Evolutionary conservation across 2,329 filamentous ascomycete species (phyloP).

Genomic region (Coniochaeta sp.): DNA sequence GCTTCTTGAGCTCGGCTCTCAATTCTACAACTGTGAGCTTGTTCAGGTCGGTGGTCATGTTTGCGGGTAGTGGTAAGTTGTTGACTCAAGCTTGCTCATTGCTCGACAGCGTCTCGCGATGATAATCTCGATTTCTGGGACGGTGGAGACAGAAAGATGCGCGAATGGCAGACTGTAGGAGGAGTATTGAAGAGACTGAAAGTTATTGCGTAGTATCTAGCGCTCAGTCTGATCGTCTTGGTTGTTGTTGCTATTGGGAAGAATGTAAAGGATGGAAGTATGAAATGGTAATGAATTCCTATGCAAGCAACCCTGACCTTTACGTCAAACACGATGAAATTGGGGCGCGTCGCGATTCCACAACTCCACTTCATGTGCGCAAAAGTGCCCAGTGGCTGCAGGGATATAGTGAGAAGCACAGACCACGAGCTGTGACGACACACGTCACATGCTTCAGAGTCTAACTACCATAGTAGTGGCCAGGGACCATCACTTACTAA

Average conservation of each 20-base stretch:
- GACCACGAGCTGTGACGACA: neutral
- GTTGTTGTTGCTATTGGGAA: neutral
- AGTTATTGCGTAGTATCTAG: too few relatives aligned
- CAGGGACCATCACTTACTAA: too few relatives aligned
- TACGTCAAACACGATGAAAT: neutral
- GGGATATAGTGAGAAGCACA: neutral
- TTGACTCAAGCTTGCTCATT: neutral
- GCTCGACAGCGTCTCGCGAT: neutral
- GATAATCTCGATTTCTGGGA: neutral
- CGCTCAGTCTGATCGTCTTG: neutral
- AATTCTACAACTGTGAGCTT: constrained; percentile 68
- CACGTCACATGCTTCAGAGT: neutral
- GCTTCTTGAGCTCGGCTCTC: constrained; percentile 64
- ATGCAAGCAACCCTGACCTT: too few relatives aligned
- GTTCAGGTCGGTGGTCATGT: constrained; percentile 42
- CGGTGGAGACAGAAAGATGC: neutral
- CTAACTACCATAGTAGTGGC: neutral
- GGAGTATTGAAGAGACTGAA: neutral
- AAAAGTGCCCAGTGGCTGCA: neutral
- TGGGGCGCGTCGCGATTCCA: neutral
- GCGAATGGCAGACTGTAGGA: neutral
- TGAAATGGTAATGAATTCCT: neutral
- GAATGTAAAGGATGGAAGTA: neutral
- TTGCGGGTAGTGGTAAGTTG: constrained; percentile 8
- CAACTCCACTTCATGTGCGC: neutral